A percentile compares a stretch with the other conserved stretches of the same genome.
phyloP scores from a whole-genome alignment of 2,329 filamentous ascomycete genomes.

The Paramyrothecium sp. region DNA sequence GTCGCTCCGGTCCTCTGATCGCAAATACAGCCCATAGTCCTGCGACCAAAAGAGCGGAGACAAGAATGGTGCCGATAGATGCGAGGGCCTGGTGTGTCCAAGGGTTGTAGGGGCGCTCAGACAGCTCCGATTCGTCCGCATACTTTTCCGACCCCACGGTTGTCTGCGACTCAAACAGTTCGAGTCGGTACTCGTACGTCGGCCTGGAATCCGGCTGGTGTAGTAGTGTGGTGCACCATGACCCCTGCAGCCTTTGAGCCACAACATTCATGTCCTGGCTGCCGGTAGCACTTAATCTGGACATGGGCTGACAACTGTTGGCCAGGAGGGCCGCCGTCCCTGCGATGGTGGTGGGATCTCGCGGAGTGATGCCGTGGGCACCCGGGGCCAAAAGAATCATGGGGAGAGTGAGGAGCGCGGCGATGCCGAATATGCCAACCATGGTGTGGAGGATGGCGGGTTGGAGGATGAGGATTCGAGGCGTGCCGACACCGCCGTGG shows the following conservation, averaged over 20 bases:
- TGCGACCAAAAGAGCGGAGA: slow-evolving; percentile 13
- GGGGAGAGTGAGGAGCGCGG: slow-evolving; percentile 14
- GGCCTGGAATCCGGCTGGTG: slow-evolving; percentile 17
- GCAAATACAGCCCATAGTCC: slow-evolving; percentile 18
- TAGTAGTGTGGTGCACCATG: slow-evolving; percentile 24
- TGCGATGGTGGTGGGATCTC: slow-evolving; percentile 23
- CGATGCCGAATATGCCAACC: slow-evolving; percentile 17
- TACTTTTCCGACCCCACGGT: slow-evolving; percentile 5
- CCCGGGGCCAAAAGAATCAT: slow-evolving; percentile 24
- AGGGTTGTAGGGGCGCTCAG: slow-evolving; percentile 18
- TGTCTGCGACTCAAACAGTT: slow-evolving; percentile 10
- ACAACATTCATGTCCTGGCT: slow-evolving; percentile 18
- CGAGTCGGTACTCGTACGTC: slow-evolving; percentile 20
- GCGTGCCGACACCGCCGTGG: slow-evolving; percentile 15
- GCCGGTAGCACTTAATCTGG: slow-evolving; percentile 19
- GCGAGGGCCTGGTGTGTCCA: slow-evolving; percentile 17
- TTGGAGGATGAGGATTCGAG: slow-evolving; percentile 14
- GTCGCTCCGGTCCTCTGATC: slow-evolving; percentile 11
- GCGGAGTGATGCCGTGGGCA: slow-evolving; percentile 20
- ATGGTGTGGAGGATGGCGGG: slow-evolving; percentile 19
- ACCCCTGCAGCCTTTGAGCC: slow-evolving; percentile 17
- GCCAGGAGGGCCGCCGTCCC: slow-evolving; percentile 21
- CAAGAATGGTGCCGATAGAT: slow-evolving; percentile 11
- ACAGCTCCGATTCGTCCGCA: slow-evolving; percentile 9
- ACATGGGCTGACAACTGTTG: slow-evolving; percentile 20